Evolutionary conservation across 2,329 filamentous ascomycete genomes (phyloP).

Genomic region (Daldinia sp.): DNA sequence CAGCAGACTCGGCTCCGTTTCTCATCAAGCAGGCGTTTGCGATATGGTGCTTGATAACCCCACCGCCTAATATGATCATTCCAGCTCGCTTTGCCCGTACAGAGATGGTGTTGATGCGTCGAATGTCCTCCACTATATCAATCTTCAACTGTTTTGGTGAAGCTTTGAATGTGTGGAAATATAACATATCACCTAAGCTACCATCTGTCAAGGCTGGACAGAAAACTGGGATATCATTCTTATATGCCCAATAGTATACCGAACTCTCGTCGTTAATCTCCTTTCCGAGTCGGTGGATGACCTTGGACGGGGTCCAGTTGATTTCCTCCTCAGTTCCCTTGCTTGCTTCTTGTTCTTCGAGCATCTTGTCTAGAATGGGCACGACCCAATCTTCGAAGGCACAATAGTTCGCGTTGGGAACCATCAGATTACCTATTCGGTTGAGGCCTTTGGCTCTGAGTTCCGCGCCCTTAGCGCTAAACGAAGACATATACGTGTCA

Average conservation of each 20-base stretch:
- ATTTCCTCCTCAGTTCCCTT: slow-evolving; percentile 74
- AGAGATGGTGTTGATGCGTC: slow-evolving; percentile 90
- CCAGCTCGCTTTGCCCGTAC: slow-evolving; percentile 88
- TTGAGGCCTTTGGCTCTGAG: slow-evolving; percentile 90
- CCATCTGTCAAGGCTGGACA: slow-evolving; percentile 96
- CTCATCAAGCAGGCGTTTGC: slow-evolving; percentile 98
- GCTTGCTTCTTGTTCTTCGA: slow-evolving; percentile 89
- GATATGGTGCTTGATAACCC: slow-evolving; percentile 98
- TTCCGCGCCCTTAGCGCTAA: slow-evolving; percentile 79
- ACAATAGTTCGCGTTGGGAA: slow-evolving; percentile 98
- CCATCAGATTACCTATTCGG: slow-evolving; percentile 93
- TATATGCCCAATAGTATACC: slow-evolving; percentile 97
- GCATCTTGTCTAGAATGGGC: slow-evolving; percentile 93
- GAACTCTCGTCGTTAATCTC: slow-evolving; percentile 94
- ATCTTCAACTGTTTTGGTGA: slow-evolving; percentile 84
- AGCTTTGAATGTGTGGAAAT: slow-evolving; percentile 95
- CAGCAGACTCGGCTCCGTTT: slow-evolving; percentile 95
- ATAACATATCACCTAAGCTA: slow-evolving; percentile 96
- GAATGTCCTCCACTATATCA: slow-evolving; percentile 94
- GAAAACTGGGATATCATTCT: slow-evolving; percentile 97
- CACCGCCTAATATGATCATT: slow-evolving; percentile 95
- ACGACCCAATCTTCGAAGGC: slow-evolving; percentile 98
- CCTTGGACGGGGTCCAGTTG: slow-evolving; percentile 92
- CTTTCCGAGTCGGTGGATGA: slow-evolving; percentile 89
- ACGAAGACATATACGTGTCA: slow-evolving; percentile 91